Percentiles rank a stretch among this genome's conserved stretches.
phyloP scores from a whole-genome alignment of 2,329 filamentous ascomycete genomes.

The Akanthomyces dipterigenus region DNA sequence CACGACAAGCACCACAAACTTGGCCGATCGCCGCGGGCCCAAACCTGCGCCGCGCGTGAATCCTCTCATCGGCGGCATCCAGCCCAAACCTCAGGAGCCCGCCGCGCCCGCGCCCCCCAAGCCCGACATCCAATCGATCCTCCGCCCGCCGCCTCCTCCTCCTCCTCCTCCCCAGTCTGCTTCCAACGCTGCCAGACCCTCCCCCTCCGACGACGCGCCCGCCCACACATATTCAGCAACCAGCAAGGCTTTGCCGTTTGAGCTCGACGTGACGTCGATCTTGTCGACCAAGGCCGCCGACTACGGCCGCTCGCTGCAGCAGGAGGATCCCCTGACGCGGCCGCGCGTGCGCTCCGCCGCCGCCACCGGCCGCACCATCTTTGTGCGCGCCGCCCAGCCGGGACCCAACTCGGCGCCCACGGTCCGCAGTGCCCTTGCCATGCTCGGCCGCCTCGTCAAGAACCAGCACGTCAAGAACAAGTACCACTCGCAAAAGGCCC shows the following conservation, averaged over 20 bases:
- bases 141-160: conserved; percentile 20
- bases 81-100: not conserved
- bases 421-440: conserved; percentile 35
- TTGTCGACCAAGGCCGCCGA: conserved; percentile 25
- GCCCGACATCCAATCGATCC: conserved; percentile 11
- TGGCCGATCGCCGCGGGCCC: conserved; percentile 1
- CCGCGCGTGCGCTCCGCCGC: conserved; percentile 37
- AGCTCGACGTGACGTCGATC: conserved; percentile 29
- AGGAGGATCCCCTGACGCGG: conserved; percentile 20
- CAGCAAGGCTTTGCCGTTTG: conserved; percentile 10
- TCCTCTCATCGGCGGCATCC: conserved; percentile 8
- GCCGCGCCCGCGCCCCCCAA: not conserved
- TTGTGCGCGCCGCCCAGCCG: conserved; percentile 24
- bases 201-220: not conserved
- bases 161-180: conserved; percentile 5
- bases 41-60: conserved; percentile 8
- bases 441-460: conserved; percentile 32
- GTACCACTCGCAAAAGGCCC: conserved; percentile 54
- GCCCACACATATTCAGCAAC: conserved; percentile 11
- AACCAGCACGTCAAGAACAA: conserved; percentile 54
- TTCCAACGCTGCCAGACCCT: not conserved
- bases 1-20: conserved; percentile 1
- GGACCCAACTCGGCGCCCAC: conserved; percentile 25
- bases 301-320: conserved; percentile 17
- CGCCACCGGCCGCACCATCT: conserved; percentile 34